These are phyloP conservation scores for Brassica carinata DNA, from an alignment of 345 rosid genomes.

Conservation along the genomic window DNA sequence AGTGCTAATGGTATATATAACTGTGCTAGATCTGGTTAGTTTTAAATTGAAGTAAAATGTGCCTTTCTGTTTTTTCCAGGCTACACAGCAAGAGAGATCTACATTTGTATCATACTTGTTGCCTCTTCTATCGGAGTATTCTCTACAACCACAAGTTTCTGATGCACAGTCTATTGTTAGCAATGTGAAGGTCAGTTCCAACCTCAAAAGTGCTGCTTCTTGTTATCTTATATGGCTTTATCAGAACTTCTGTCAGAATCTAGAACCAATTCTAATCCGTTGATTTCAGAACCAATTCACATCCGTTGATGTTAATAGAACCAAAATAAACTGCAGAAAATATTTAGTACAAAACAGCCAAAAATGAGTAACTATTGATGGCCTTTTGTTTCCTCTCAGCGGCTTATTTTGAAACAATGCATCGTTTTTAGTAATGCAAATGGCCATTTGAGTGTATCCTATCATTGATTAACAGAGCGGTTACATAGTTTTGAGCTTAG, in stretches of 20 bases:
- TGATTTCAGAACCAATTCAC: neutral
- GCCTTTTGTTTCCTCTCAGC: slow-evolving; percentile 12
- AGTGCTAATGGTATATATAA: slow-evolving; percentile 10
- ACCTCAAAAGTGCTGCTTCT: slow-evolving; percentile 36
- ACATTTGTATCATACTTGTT: slow-evolving; percentile 83
- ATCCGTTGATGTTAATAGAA: slow-evolving; percentile 1
- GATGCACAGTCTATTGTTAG: slow-evolving; percentile 95
- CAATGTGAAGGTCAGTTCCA: slow-evolving; percentile 75
- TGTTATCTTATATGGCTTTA: slow-evolving; percentile 53
- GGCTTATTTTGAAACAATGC: neutral
- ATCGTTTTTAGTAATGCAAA: slow-evolving; percentile 7
- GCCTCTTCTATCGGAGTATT: slow-evolving; percentile 88
- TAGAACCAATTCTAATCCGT: slow-evolving; percentile 1
- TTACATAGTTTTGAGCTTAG: slow-evolving; percentile 24
- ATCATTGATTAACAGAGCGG: slow-evolving; percentile 10
- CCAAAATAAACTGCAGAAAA: neutral
- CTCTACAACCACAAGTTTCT: slow-evolving; percentile 78
- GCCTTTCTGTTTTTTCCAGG: slow-evolving; percentile 52
- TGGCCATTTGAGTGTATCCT: slow-evolving; percentile 8
- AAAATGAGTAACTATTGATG: slow-evolving; percentile 10
- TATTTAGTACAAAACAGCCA: neutral
- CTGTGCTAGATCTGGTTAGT: neutral
- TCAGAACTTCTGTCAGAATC: neutral
- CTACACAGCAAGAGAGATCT: slow-evolving; percentile 88
- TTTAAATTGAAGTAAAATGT: neutral